These are phyloP conservation scores for Neurospora sp. DNA, from an alignment of 495 filamentous ascomycete genomes.

Conservation along the genomic window DNA sequence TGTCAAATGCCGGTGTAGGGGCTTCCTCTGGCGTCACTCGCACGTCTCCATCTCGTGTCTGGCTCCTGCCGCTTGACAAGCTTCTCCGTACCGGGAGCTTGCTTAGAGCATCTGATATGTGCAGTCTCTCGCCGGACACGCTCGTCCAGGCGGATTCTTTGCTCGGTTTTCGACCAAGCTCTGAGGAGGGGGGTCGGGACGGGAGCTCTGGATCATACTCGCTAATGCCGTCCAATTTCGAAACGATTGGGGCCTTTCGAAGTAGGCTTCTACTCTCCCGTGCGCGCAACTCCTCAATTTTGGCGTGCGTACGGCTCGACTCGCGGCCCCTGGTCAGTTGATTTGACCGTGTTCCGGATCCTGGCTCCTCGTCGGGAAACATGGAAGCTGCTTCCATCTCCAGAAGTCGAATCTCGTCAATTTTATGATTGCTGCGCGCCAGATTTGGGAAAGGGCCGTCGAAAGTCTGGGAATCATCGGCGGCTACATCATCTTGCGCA, in stretches of 20 bases:
- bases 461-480: slow-evolving; percentile 49
- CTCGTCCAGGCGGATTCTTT: slow-evolving; percentile 11
- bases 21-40: not conserved
- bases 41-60: slow-evolving; percentile 22
- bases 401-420: slow-evolving; percentile 41
- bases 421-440: slow-evolving; percentile 29
- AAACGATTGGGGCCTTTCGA: slow-evolving; percentile 48
- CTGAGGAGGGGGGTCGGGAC: slow-evolving; percentile 27
- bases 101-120: not conserved
- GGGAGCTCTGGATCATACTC: slow-evolving; percentile 38
- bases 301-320: slow-evolving; percentile 20
- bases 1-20: not conserved
- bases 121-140: not conserved
- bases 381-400: slow-evolving; percentile 35
- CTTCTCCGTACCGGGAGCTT: not conserved
- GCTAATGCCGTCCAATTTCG: slow-evolving; percentile 46
- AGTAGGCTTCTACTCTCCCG: slow-evolving; percentile 51
- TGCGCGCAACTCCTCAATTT: slow-evolving; percentile 45
- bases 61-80: slow-evolving; percentile 18
- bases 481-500: slow-evolving; percentile 54
- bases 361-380: slow-evolving; percentile 6
- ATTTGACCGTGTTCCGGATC: not conserved
- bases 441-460: slow-evolving; percentile 45
- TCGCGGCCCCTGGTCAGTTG: slow-evolving; percentile 3
- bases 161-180: slow-evolving; percentile 14